Evolutionary conservation across 805 yeast species (phyloP).

Genomic region (Barnettozyma sucrosica): DNA sequence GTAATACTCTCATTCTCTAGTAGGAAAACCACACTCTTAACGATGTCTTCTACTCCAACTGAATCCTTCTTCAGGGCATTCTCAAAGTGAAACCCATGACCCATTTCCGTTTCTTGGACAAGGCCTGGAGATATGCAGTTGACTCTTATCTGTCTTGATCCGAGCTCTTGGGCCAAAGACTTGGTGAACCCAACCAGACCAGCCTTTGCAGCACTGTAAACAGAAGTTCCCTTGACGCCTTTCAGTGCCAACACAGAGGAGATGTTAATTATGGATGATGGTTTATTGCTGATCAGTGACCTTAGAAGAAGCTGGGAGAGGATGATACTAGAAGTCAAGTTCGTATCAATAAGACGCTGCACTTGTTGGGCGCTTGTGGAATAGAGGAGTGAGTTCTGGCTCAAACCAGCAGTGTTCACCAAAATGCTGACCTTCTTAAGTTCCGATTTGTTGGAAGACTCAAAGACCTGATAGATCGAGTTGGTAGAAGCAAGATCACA

Average conservation of each 20-base stretch:
- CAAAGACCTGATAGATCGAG: slow-evolving; percentile 7
- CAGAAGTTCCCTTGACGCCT: slow-evolving; percentile 50
- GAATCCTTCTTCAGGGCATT: slow-evolving; percentile 16
- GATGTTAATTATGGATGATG: slow-evolving; percentile 47
- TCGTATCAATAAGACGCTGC: slow-evolving; percentile 42
- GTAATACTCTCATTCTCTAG: slow-evolving; percentile 24
- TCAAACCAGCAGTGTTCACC: slow-evolving; percentile 49
- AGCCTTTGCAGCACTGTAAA: slow-evolving; percentile 66
- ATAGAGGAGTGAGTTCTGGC: slow-evolving; percentile 49
- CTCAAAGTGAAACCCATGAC: slow-evolving; percentile 14
- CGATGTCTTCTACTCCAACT: slow-evolving; percentile 21
- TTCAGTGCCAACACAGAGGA: slow-evolving; percentile 56
- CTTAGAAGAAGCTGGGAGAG: slow-evolving; percentile 47
- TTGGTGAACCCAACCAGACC: slow-evolving; percentile 61
- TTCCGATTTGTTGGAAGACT: slow-evolving; percentile 3
- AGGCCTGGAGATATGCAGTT: slow-evolving; percentile 68
- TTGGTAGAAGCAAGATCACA: slow-evolving; percentile 16
- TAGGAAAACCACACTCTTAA: slow-evolving; percentile 19
- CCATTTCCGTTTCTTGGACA: slow-evolving; percentile 60
- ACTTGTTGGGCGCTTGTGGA: slow-evolving; percentile 38
- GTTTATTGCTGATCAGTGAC: slow-evolving; percentile 40
- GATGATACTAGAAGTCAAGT: slow-evolving; percentile 56
- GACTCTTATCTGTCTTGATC: slow-evolving; percentile 46
- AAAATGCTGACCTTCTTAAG: slow-evolving; percentile 22
- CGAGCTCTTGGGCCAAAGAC: slow-evolving; percentile 55